Evolutionary conservation across 208 protist species (phyloP).

Genomic region (Acanthamoeba castellanii): DNA sequence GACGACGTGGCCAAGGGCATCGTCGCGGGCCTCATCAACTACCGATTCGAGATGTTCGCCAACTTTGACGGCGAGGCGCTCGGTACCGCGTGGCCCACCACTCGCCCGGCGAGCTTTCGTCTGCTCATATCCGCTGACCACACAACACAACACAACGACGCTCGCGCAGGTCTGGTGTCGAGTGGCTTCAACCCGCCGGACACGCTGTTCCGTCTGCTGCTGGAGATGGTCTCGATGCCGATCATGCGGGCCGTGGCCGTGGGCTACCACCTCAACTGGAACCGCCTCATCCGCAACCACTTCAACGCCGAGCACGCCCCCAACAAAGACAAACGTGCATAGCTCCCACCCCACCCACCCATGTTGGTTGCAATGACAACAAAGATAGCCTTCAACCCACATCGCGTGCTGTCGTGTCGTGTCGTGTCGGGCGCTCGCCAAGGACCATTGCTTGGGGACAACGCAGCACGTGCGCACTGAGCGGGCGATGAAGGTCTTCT

Average conservation of each 20-base stretch:
- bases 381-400: background rate
- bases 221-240: slow-evolving; percentile 58
- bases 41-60: slow-evolving; percentile 61
- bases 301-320: background rate
- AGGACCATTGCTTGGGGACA: background rate
- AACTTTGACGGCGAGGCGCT: slow-evolving; percentile 66
- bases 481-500: no score
- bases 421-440: background rate
- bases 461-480: no score
- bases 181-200: slow-evolving; percentile 52
- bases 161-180: slow-evolving; percentile 33
- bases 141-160: background rate
- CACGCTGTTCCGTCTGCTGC: slow-evolving; percentile 9
- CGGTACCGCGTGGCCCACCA: background rate
- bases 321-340: background rate
- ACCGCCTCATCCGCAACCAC: slow-evolving; percentile 19
- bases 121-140: background rate
- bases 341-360: background rate
- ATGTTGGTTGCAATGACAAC: background rate
- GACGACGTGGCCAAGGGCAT: slow-evolving; percentile 34
- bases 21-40: slow-evolving; percentile 29
- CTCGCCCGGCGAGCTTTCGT: background rate
- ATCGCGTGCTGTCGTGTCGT: background rate
- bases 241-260: slow-evolving; percentile 22
- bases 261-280: slow-evolving; percentile 62